These are phyloP conservation scores for Cordyceps sp. DNA, from an alignment of 2,329 filamentous ascomycete species.

Conservation along the genomic window DNA sequence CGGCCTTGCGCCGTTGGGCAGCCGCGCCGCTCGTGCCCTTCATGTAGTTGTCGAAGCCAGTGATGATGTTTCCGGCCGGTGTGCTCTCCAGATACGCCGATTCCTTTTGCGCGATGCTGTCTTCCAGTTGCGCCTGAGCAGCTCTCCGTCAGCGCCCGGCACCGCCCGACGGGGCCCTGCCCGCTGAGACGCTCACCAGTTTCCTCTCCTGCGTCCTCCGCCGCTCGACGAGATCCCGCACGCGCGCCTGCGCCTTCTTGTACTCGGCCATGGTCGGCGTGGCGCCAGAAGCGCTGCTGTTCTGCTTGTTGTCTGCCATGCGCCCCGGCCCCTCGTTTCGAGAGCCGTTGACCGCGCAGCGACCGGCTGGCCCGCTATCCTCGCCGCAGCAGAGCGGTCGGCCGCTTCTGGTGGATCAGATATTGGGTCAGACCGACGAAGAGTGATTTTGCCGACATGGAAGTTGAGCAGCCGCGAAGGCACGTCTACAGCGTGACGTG, in stretches of 20 bases:
- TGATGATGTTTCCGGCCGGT: conserved; percentile 83
- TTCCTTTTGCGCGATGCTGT: conserved; percentile 71
- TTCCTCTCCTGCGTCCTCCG: conserved; percentile 19
- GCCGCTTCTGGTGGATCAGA: no score
- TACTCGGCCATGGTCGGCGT: conserved; percentile 27
- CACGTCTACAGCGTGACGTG: no score
- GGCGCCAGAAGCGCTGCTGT: conserved; percentile 8
- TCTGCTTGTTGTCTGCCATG: conserved; percentile 19
- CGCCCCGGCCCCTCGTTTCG: conserved; percentile 2
- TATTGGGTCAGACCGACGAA: no score
- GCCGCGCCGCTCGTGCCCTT: conserved; percentile 59
- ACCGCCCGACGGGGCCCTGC: no score
- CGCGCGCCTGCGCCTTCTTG: conserved; percentile 29
- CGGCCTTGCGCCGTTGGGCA: conserved; percentile 46
- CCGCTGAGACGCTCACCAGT: conserved; percentile 12
- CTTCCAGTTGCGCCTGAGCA: conserved; percentile 38
- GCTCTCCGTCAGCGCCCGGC: neutral
- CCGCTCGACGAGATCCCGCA: conserved; percentile 30
- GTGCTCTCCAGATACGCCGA: conserved; percentile 82
- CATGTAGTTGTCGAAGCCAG: conserved; percentile 95
- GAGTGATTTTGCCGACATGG: no score
- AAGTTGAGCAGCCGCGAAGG: no score
- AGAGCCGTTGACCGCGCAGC: no score
- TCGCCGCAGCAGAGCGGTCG: no score
- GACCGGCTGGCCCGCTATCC: no score